Percentiles rank a stretch among this genome's conserved stretches.
phyloP scores from a whole-genome alignment of 2,329 filamentous ascomycete species.

The Torrubiella hemipterigena region DNA sequence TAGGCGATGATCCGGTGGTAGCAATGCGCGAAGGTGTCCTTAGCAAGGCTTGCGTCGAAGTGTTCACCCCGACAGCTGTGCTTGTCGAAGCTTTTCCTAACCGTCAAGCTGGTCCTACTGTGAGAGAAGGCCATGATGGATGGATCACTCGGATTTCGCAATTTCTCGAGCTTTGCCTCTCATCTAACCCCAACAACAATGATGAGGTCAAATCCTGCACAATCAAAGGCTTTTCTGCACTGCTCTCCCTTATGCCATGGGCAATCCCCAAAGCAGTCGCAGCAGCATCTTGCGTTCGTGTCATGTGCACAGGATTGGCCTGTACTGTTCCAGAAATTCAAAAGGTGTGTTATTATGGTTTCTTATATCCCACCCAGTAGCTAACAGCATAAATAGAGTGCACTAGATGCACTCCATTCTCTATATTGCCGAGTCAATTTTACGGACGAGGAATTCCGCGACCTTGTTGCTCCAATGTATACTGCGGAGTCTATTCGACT shows the following conservation, averaged over 20 bases:
- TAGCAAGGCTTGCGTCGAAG: slow-evolving; percentile 83
- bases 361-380: no score
- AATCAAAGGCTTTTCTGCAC: slow-evolving; percentile 62
- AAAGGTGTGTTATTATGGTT: slow-evolving; percentile 52
- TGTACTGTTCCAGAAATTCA: slow-evolving; percentile 60
- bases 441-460: slow-evolving; percentile 64
- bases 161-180: slow-evolving; percentile 63
- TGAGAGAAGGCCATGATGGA: slow-evolving; percentile 70
- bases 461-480: slow-evolving; percentile 71
- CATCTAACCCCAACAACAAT: slow-evolving; percentile 50
- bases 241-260: slow-evolving; percentile 77
- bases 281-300: slow-evolving; percentile 55
- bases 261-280: slow-evolving; percentile 72
- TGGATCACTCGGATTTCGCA: slow-evolving; percentile 72
- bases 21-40: slow-evolving; percentile 72
- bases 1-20: slow-evolving; percentile 76
- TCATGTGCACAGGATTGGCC: slow-evolving; percentile 60
- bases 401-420: slow-evolving; percentile 72
- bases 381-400: slow-evolving; percentile 38
- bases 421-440: slow-evolving; percentile 68
- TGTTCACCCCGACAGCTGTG: slow-evolving; percentile 72
- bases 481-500: slow-evolving; percentile 57
- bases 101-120: slow-evolving; percentile 52
- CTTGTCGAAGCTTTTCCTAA: slow-evolving; percentile 66
- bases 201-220: slow-evolving; percentile 58